Base-by-base conservation (phyloP, 371 early-diverging fungal genomes). In the Apophysomyces variabilis region DNA sequence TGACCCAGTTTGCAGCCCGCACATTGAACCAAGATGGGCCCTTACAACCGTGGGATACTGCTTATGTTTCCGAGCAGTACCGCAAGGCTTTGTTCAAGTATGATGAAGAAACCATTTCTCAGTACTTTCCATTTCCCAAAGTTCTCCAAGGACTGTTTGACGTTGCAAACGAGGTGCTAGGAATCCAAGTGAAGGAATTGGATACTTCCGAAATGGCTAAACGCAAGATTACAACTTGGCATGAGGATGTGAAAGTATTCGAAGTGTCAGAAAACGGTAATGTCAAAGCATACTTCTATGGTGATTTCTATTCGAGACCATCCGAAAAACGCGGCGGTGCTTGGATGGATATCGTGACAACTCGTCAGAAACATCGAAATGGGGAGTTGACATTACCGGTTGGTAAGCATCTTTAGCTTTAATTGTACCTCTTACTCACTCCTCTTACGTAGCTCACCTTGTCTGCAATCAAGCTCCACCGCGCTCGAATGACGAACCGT, bases 331-430 rank as follows among this genome's bases (percentile, higher is more conserved):
- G 87, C 37, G 82, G 84, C 32, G 92, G 92, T 60, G 87, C 86
- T 1, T 93, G 93, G 94, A 90, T 93, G 91, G 85, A 89, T 61
- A 79, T 89, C 7, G 89, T 89, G 26, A 84, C 87, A 0, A 83
- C 86, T 0, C 74, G 89, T 18, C 76, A 80, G 68, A 88, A 90
- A 56, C 76, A 82, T 65, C 5, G 36, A 4, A 38, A 77, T 65
- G 69, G 80, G 56, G 39, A 78, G 4, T 76, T 85, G 0, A 82
- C 86, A 0, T 70, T 88, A 3, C 90, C 89, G 14, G 85, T 85
- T 54, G 79, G 79, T 78, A 70, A 59, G 68, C 56, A 43, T 37
- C 26, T 39, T 44, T 56, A 43, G 26, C 16, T 43, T 38, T 56
- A n/a, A n/a, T 32, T 16, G 8, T 8, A 12, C 7, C n/a, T n/a